Evolutionary conservation across 306 rosid species (phyloP).

Genomic region (Psophocarpus tetragonolobus): DNA sequence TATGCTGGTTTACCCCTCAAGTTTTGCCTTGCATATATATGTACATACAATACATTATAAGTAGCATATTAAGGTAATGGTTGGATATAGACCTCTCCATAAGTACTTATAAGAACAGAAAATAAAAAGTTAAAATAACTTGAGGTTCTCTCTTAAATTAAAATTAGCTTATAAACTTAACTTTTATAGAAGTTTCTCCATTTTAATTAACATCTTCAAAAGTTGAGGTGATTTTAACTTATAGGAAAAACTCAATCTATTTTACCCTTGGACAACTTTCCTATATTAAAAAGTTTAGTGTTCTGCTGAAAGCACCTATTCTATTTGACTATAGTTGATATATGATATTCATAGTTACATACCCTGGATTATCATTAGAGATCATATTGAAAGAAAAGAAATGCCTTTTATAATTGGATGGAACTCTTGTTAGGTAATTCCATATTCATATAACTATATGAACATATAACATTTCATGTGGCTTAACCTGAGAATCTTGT

Average conservation of each 20-base stretch:
- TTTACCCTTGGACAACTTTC: background rate
- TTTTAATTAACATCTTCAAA: background rate
- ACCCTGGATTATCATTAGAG: background rate
- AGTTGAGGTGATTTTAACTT: background rate
- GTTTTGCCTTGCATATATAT: too few relatives aligned
- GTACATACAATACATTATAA: too few relatives aligned
- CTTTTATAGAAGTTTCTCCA: background rate
- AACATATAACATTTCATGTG: too few relatives aligned
- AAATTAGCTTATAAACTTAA: too few relatives aligned
- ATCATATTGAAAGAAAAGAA: background rate
- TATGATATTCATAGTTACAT: constrained; percentile 2
- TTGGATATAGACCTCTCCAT: background rate
- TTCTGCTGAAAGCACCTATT: background rate
- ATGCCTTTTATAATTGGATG: background rate
- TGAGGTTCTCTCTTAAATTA: background rate
- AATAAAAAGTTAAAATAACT: too few relatives aligned
- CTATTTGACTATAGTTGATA: background rate
- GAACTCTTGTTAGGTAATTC: too few relatives aligned
- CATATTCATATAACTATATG: too few relatives aligned
- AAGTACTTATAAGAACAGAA: too few relatives aligned
- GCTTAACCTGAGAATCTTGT: background rate
- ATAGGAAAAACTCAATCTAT: background rate
- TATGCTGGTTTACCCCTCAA: too few relatives aligned
- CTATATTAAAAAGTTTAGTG: background rate
- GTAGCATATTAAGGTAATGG: background rate